Evolutionary conservation across 106 monocot genomes (phyloP), one percentile per base, ranked within the genome.

Genomic region (Agapanthus africanus): DNA sequence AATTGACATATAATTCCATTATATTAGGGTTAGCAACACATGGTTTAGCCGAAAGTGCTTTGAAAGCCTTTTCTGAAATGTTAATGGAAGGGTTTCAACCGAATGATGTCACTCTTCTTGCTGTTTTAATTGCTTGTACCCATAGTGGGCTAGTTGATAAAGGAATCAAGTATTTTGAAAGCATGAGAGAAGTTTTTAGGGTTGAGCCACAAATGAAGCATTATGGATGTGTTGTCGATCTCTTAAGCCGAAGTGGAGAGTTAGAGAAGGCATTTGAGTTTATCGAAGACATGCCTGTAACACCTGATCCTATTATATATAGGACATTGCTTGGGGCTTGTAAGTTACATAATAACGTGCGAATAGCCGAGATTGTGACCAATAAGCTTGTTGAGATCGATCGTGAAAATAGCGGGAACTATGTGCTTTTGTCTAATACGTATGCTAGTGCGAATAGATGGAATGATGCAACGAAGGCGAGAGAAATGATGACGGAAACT

Each of bases 191-290:
- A 61, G 71, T 71, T 54, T 36, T 80, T 64, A 70, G 73, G 11
- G 33, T 80, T 42, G 80, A 74, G 40, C 80, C 84, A 1, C 34
- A 74, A 37, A 85, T 85, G 80, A 85, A 80, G 71, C 84, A 84
- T 63, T 84, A 80, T 54, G 84, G 84, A 40, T 84, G 84, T 25
- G 62, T 79, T 27, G 76, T 84, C 11, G 74, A 84, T 74, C 73
- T 85, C 30, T 71, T 85, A 31, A 32, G 80, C 38, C 74, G 71
- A 23, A 62, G 37, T 18, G 80, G 84, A 0, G 74, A 78, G 39
- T 49, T 85, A 54, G 77, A 74, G 8, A 78, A 69, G 67, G 84
- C 84, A 15, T 42, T 71, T 37, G 74, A 40, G 22, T 75, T 85
- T 67, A 78, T 85, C 5, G 49, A 2, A 32, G 33, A 85, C 36